A percentile compares a stretch with the other conserved stretches of the same genome.
These are phyloP conservation scores for Tolypocladium tropicale DNA, from an alignment of 2,329 filamentous ascomycete species.

Conservation along the genomic window DNA sequence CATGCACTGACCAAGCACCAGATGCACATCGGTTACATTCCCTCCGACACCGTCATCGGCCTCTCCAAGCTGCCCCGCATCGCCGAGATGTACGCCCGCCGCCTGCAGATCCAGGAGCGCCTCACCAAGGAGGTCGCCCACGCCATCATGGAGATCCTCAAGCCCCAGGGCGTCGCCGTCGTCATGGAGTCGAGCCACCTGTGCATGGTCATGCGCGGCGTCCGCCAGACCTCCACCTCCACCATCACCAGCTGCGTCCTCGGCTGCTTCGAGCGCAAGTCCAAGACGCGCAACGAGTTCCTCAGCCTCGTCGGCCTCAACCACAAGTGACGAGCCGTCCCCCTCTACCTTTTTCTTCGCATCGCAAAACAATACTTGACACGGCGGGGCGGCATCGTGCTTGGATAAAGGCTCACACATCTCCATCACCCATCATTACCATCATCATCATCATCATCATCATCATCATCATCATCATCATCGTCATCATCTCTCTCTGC, in stretches of 20 bases:
- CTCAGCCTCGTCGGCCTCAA: slow-evolving; percentile 67
- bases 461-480: no score
- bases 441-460: no score
- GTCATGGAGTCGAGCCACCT: slow-evolving; percentile 96
- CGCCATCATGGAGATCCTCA: slow-evolving; percentile 83
- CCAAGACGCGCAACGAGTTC: slow-evolving; percentile 94
- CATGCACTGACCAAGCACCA: slow-evolving; percentile 21
- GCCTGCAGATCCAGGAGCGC: slow-evolving; percentile 92
- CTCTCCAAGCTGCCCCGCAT: slow-evolving; percentile 93
- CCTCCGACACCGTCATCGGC: slow-evolving; percentile 80
- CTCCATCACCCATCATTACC: no score
- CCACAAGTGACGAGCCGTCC: neutral
- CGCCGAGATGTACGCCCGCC: slow-evolving; percentile 90
- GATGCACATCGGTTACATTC: slow-evolving; percentile 99
- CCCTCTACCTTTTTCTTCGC: neutral
- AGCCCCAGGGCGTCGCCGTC: slow-evolving; percentile 89
- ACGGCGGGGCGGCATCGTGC: neutral
- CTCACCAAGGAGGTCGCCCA: slow-evolving; percentile 93
- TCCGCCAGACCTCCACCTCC: slow-evolving; percentile 76
- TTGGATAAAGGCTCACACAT: neutral
- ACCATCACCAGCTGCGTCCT: slow-evolving; percentile 97
- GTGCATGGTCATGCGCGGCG: slow-evolving; percentile 99
- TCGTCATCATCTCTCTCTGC: no score
- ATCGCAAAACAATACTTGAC: neutral
- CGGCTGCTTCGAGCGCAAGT: slow-evolving; percentile 86